These are phyloP conservation scores for Parachaetomium inaequale DNA, from an alignment of 495 filamentous ascomycete genomes.

Conservation along the genomic window DNA sequence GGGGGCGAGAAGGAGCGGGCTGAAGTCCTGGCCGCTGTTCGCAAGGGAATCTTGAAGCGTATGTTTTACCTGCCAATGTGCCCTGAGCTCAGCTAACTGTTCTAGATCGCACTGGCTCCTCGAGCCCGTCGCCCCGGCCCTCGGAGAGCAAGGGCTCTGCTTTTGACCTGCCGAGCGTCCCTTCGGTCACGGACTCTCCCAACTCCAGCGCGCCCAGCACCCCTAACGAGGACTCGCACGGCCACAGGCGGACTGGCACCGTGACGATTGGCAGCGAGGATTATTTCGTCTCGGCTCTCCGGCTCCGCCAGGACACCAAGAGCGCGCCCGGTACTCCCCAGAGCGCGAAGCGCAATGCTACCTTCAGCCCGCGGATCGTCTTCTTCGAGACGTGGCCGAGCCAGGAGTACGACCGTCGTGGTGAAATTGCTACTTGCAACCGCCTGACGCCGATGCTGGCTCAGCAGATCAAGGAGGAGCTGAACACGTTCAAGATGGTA, in stretches of 20 bases:
- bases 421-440: conserved; percentile 97
- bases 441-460: conserved; percentile 93
- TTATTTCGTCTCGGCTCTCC: conserved; percentile 76
- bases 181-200: conserved; percentile 69
- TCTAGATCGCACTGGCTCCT: conserved; percentile 50
- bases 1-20: conserved; percentile 88
- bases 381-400: conserved; percentile 96
- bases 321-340: conserved; percentile 77
- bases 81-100: conserved; percentile 1
- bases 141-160: conserved; percentile 49
- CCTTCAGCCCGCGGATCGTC: conserved; percentile 88
- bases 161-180: conserved; percentile 52
- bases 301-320: conserved; percentile 63
- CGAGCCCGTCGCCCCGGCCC: conserved; percentile 62
- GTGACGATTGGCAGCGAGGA: conserved; percentile 77
- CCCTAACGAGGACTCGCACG: conserved; percentile 65
- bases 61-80: conserved; percentile 36
- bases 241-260: conserved; percentile 59
- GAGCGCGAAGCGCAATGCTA: conserved; percentile 68
- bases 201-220: conserved; percentile 80
- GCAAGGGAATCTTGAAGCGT: conserved; percentile 95
- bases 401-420: conserved; percentile 91
- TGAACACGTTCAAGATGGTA: conserved; percentile 99
- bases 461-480: conserved; percentile 98
- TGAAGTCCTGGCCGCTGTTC: conserved; percentile 82